A percentile compares a stretch with the other conserved stretches of the same genome.
These are phyloP conservation scores for Crucibulum laeve DNA, from an alignment of 768 basidiomycete genomes.

Conservation along the genomic window DNA sequence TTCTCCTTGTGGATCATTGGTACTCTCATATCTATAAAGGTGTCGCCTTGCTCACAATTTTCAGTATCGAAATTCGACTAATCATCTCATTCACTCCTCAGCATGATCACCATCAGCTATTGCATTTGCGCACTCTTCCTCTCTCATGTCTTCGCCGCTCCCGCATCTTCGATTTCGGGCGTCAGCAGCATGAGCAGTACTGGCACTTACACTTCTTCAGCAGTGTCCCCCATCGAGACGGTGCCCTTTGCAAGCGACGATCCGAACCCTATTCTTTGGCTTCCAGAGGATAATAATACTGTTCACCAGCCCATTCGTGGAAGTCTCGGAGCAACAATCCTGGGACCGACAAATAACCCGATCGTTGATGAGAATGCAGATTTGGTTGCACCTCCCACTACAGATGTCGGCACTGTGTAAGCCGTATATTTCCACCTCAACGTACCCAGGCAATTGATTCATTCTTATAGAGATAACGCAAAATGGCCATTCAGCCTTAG, in stretches of 20 bases:
- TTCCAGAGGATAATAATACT: background rate
- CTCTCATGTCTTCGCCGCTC: conserved; percentile 20
- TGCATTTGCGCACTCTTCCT: conserved; percentile 31
- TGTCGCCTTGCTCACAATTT: no score
- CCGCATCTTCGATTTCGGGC: conserved; percentile 8
- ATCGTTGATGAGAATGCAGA: conserved; percentile 56
- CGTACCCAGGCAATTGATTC: background rate
- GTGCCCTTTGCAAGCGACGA: conserved; percentile 29
- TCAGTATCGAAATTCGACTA: no score
- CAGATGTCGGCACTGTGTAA: conserved; percentile 51
- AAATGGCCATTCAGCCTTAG: conserved; percentile 66
- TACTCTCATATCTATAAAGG: no score
- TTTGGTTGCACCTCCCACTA: conserved; percentile 53
- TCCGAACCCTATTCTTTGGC: conserved; percentile 29
- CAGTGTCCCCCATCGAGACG: conserved; percentile 31
- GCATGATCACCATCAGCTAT: conserved; percentile 31
- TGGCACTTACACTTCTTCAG: conserved; percentile 10
- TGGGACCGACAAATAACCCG: conserved; percentile 56
- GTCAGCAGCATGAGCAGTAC: conserved; percentile 1
- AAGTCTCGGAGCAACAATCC: conserved; percentile 36
- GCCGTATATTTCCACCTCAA: background rate
- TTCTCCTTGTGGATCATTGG: no score
- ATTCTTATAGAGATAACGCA: conserved; percentile 26
- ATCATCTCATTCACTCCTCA: no score
- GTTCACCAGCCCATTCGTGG: conserved; percentile 35